Evolutionary conservation across 495 filamentous ascomycete genomes (phyloP), one percentile per base, ranked within the genome.

Genomic region (Penicilliopsis zonata): DNA sequence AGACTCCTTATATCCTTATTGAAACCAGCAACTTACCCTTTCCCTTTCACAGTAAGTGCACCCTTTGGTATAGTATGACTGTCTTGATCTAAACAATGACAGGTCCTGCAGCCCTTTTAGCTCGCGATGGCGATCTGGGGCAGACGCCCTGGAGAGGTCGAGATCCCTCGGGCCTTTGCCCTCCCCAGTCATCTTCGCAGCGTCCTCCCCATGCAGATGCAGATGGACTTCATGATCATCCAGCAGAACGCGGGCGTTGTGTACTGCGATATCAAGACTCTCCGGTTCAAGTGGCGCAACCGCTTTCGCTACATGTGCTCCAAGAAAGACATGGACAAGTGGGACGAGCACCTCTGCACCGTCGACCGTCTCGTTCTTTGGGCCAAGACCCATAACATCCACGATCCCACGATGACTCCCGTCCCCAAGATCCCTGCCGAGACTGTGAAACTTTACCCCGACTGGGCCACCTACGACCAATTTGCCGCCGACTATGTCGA

Each of bases 251-350:
- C 9, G 34, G 45, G 12, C 21, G 8, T 24, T 7, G 48, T 40
- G 22, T 25, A 31, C 13, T 5, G 18, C 6, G 30, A 23, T n/a
- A 35, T 50, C 14, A 21, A 20, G 0, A 9, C 9, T 22, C 35
- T 57, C 29, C 36, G 43, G 23, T 5, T 16, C 3, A 13, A 42
- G 13, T 30, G 30, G 26, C 18, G 30, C 22, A 16, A 36, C 9
- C 43, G 50, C 12, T 51, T 37, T 36, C 23, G 27, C 19, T 31
- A 29, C 19, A 33, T 55, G 26, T 58, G 50, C 17, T 36, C 43
- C 16, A 6, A 6, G 4, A 13, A 19, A 2, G 4, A 9, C 4
- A 18, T 28, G 10, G 5, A 13, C 9, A 5, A 15, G 16, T 36
- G 27, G 32, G 6, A 26, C 12, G n/a, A 15, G 0, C 49, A 55